A percentile compares a stretch with the other conserved stretches of the same genome.
Evolutionary conservation across 352 stramenopile species (phyloP).

Genomic region (Blastocystis sp.): DNA sequence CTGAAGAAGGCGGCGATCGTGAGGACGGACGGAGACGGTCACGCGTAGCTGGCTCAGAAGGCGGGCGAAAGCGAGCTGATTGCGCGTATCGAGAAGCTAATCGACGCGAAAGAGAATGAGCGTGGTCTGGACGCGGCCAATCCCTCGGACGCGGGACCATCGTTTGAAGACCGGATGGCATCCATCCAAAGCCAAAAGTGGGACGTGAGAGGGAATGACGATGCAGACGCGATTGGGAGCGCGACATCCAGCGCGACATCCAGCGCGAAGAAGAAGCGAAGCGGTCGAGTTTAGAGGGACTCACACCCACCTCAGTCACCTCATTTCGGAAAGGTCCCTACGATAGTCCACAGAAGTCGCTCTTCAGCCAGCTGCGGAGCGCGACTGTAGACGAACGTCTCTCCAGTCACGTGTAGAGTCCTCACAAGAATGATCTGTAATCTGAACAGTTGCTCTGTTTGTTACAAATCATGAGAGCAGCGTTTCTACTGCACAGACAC

Average conservation of each 20-base stretch:
- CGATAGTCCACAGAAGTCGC: conserved; percentile 37
- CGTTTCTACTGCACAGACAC: no score
- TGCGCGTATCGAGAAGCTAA: conserved; percentile 13
- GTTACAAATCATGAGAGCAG: no score
- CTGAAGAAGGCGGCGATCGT: conserved; percentile 47
- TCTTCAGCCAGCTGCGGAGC: background rate
- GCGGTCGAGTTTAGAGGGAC: background rate
- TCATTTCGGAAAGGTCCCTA: background rate
- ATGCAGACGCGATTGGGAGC: background rate
- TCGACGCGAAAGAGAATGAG: background rate
- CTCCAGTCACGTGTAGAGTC: background rate
- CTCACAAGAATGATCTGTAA: background rate
- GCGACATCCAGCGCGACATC: no score
- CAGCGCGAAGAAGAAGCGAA: background rate
- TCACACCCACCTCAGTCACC: background rate
- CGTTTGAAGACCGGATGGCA: background rate
- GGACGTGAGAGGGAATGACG: background rate
- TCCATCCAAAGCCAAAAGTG: background rate
- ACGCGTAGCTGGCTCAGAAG: conserved; percentile 17
- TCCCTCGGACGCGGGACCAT: background rate
- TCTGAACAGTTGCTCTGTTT: background rate
- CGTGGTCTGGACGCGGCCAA: background rate
- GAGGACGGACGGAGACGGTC: background rate
- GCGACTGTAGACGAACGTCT: background rate
- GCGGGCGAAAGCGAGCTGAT: background rate